Percentiles rank a stretch among this genome's conserved stretches.
These are phyloP conservation scores for Oligophagozyma castellii DNA, from an alignment of 1,139 yeast species.

Conservation along the genomic window DNA sequence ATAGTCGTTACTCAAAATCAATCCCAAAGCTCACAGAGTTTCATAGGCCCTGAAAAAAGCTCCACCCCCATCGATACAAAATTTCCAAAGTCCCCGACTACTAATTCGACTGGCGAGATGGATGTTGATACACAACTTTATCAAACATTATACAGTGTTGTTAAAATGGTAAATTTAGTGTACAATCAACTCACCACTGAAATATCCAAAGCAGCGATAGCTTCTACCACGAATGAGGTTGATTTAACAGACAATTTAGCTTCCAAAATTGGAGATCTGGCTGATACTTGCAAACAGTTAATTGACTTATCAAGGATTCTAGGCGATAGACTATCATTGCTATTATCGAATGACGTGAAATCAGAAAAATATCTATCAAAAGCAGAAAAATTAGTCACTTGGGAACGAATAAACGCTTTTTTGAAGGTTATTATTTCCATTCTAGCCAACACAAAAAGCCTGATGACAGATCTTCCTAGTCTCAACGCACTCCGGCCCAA, in stretches of 20 bases:
- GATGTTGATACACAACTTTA: conserved; percentile 69
- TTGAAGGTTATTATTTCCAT: conserved; percentile 74
- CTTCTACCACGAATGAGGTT: conserved; percentile 24
- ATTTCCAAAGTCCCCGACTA: not conserved
- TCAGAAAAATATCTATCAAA: conserved; percentile 32
- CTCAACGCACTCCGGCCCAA: conserved; percentile 70
- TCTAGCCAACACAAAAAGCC: conserved; percentile 66
- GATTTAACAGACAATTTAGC: conserved; percentile 35
- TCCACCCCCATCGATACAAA: not conserved
- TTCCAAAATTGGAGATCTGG: conserved; percentile 59
- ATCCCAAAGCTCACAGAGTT: no score
- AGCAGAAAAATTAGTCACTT: conserved; percentile 53
- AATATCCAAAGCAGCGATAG: conserved; percentile 56
- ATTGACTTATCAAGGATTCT: conserved; percentile 68
- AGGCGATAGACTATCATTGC: conserved; percentile 37
- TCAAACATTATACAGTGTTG: conserved; percentile 59
- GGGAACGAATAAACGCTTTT: conserved; percentile 79
- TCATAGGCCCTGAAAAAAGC: no score
- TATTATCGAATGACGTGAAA: conserved; percentile 28
- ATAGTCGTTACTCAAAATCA: not conserved
- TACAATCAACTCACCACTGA: conserved; percentile 68
- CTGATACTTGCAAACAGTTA: conserved; percentile 64
- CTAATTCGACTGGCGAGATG: conserved; percentile 14
- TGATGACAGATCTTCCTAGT: conserved; percentile 70
- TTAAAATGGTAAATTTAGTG: conserved; percentile 66